Conservation (phyloP, 2,329 filamentous ascomycete genomes). For the Fusarium goolgardi region DNA sequence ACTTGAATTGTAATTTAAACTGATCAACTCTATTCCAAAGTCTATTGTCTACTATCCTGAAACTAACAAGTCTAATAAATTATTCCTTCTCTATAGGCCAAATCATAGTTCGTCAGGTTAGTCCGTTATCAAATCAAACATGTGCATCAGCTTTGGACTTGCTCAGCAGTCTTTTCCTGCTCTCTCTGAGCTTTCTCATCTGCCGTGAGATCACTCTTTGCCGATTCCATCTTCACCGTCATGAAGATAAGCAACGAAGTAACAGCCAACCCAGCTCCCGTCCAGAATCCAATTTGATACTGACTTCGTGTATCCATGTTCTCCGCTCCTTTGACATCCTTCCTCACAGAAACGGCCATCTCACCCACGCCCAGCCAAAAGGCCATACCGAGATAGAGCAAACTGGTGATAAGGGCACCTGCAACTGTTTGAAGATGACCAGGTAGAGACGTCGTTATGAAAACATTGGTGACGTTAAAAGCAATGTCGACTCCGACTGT, state of each 20-base stretch:
- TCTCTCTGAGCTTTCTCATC: conserved; percentile 62
- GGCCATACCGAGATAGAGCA: conserved; percentile 78
- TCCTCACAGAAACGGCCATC: conserved; percentile 66
- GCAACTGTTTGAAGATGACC: conserved; percentile 75
- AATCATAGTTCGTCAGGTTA: background rate
- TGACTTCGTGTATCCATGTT: conserved; percentile 60
- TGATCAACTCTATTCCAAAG: background rate
- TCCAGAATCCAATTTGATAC: conserved; percentile 76
- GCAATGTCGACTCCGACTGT: conserved; percentile 81
- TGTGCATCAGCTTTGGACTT: background rate
- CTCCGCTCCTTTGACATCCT: conserved; percentile 38
- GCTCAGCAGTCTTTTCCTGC: background rate
- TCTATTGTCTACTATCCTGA: background rate
- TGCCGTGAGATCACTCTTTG: conserved; percentile 66
- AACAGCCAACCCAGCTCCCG: conserved; percentile 67
- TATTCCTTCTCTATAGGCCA: background rate
- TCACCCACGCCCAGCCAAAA: conserved; percentile 78
- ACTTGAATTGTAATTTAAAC: background rate
- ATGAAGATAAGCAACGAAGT: conserved; percentile 65
- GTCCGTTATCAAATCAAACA: background rate
- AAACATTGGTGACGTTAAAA: conserved; percentile 80
- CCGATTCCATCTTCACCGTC: conserved; percentile 66
- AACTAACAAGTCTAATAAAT: background rate
- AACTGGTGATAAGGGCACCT: conserved; percentile 67
- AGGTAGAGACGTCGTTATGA: conserved; percentile 79